Evolutionary conservation across 805 yeast species (phyloP), one percentile per base, ranked within the genome.

Genomic region (Helenozyma baotianmanensis): DNA sequence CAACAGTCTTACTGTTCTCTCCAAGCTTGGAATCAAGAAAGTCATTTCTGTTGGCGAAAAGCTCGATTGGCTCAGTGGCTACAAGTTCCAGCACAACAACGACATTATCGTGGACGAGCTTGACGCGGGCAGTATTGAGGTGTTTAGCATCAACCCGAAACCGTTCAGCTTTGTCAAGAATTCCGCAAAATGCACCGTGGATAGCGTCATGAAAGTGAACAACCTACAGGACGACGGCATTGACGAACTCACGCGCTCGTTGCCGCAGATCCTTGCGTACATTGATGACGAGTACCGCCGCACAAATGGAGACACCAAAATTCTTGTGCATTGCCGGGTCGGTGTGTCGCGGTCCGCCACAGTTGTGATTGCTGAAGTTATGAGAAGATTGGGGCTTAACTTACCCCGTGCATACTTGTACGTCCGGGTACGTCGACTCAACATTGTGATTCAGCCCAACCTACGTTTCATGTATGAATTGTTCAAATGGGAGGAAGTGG

Each of bases 331-430:
- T 56, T 90, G 97, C 50, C 83, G 95, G 51, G 97, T 87, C 29
- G 97, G 97, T 0, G 97, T 90, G 3, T 85, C 96, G 0, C 66
- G 97, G 35, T 85, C 95, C 3, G 97, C 97, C 0, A 86, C 97
- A 0, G 94, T 90, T 9, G 90, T 94, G 47, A 90, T 90, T 45
- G 96, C 96, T 1, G 97, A 88, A 53, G 90, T 86, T 23, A 89
- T 90, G 96, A 74, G 76, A 45, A 61, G 95, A 25, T 59, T 83
- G 33, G 60, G 74, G 11, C 62, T 86, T 33, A 74, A 77, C 26
- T 61, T 90, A 18, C 79, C 92, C 2, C 66, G 80, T 21, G 96
- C 97, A 0, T 90, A 89, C 50, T 59, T 89, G 26, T 87, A 70
- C 59, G 96, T 88, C n/a, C 69, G 97, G 25, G 96, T 87, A 3